Percentiles rank a stretch among this genome's conserved stretches.
Evolutionary conservation across 768 basidiomycete species (phyloP).

Genomic region (Termitomyces sp.): DNA sequence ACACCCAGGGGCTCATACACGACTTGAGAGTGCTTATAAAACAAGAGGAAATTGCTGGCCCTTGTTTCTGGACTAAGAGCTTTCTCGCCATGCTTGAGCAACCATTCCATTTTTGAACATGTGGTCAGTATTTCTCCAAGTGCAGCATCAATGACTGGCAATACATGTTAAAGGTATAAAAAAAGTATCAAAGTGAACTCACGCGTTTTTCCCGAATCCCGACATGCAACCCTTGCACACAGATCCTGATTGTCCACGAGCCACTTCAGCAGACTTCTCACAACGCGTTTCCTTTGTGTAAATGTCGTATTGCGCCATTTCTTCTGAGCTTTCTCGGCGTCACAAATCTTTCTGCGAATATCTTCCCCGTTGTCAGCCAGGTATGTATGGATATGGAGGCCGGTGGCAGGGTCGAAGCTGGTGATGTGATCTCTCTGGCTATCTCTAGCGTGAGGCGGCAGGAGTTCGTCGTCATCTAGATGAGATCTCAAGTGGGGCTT

Average conservation of each 20-base stretch:
- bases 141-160: constrained; percentile 83
- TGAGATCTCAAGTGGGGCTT: constrained; percentile 66
- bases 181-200: constrained; percentile 22
- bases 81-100: constrained; percentile 80
- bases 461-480: constrained; percentile 44
- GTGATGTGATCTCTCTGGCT: constrained; percentile 70
- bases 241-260: constrained; percentile 84
- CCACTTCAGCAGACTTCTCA: constrained; percentile 89
- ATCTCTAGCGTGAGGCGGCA: constrained; percentile 44
- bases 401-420: constrained; percentile 87
- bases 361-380: constrained; percentile 70
- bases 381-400: constrained; percentile 71
- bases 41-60: constrained; percentile 57
- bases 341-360: constrained; percentile 66
- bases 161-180: background rate
- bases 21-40: constrained; percentile 73
- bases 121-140: constrained; percentile 95
- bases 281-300: constrained; percentile 71
- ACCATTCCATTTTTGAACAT: constrained; percentile 90
- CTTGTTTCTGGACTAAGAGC: constrained; percentile 71
- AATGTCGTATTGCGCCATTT: constrained; percentile 76
- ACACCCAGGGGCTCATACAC: constrained; percentile 91
- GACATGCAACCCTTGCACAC: constrained; percentile 82
- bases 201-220: constrained; percentile 96
- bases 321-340: constrained; percentile 61